phyloP scores from a whole-genome alignment of 2,329 filamentous ascomycete genomes.

The Keithomyces neogunnii region DNA sequence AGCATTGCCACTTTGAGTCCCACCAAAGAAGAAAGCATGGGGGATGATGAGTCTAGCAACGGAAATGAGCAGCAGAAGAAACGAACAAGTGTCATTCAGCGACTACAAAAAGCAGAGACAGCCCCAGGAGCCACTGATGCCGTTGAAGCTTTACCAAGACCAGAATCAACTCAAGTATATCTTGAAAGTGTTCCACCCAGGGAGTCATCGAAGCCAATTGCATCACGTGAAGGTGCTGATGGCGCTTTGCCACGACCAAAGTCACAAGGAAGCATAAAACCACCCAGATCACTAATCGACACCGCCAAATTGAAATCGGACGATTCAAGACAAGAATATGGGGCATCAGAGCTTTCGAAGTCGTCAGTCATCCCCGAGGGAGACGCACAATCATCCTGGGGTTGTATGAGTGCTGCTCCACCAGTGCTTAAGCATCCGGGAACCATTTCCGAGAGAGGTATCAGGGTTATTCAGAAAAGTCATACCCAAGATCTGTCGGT shows the following conservation, averaged over 20 bases:
- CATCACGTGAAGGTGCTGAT: conserved; percentile 1
- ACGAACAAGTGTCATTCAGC: neutral
- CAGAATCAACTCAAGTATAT: conserved; percentile 1
- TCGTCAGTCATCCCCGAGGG: neutral
- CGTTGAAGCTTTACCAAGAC: neutral
- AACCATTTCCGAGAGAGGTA: neutral
- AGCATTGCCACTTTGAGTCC: conserved; percentile 21
- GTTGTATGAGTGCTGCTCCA: neutral
- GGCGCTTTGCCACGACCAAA: neutral
- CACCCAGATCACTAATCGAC: neutral
- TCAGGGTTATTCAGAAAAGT: conserved; percentile 3
- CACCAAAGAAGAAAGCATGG: conserved; percentile 21
- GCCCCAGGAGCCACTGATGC: neutral
- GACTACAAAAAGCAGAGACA: conserved; percentile 2
- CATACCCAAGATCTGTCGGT: neutral
- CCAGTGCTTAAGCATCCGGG: neutral
- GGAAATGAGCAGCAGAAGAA: neutral
- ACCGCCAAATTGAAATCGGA: neutral
- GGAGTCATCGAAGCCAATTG: conserved; percentile 9
- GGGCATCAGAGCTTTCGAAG: neutral
- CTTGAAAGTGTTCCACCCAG: conserved; percentile 11
- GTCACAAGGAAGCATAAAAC: neutral
- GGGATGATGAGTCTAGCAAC: conserved; percentile 9
- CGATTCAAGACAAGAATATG: neutral
- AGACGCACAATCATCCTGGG: neutral